These are phyloP conservation scores for Trametopsis cervina DNA, from an alignment of 768 basidiomycete species.

Conservation along the genomic window DNA sequence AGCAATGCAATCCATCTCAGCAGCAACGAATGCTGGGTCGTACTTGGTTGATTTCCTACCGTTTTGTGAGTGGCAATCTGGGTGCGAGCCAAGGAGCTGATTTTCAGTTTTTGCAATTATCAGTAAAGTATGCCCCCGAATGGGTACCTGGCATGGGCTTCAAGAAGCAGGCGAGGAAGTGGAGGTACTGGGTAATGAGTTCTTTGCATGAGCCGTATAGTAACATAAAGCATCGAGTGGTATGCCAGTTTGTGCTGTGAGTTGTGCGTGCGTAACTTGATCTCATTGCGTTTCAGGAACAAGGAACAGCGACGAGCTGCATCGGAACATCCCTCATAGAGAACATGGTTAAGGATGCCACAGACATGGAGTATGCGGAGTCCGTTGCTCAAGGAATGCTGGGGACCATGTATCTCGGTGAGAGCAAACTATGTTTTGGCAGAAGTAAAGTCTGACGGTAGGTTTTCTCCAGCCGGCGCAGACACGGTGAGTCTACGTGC, in stretches of 20 bases:
- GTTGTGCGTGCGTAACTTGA: not conserved
- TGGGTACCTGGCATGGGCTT: slow-evolving; percentile 20
- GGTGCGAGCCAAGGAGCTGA: not conserved
- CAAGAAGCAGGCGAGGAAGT: slow-evolving; percentile 10
- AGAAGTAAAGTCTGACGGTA: not conserved
- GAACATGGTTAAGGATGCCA: not conserved
- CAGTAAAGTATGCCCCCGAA: slow-evolving; percentile 19
- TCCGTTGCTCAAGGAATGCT: slow-evolving; percentile 2
- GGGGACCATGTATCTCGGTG: slow-evolving; percentile 14
- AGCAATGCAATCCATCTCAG: slow-evolving; percentile 8
- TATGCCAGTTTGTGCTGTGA: too few species aligned
- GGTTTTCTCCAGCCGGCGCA: not conserved
- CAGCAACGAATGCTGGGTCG: slow-evolving; percentile 10
- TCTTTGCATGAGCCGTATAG: slow-evolving; percentile 12
- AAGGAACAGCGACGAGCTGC: slow-evolving; percentile 4
- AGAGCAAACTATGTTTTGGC: not conserved
- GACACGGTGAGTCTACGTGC: slow-evolving; percentile 4
- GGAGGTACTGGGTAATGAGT: slow-evolving; percentile 5
- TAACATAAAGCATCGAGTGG: slow-evolving; percentile 11
- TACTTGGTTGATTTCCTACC: slow-evolving; percentile 12
- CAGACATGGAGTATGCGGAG: slow-evolving; percentile 9
- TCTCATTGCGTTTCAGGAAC: not conserved
- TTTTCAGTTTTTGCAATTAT: not conserved
- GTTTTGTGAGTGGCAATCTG: slow-evolving; percentile 2
- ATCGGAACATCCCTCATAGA: slow-evolving; percentile 6